A percentile compares a stretch with the other conserved stretches of the same genome.
These are phyloP conservation scores for Tubosaeta brunneosetosa DNA, from an alignment of 768 basidiomycete genomes.

Conservation along the genomic window DNA sequence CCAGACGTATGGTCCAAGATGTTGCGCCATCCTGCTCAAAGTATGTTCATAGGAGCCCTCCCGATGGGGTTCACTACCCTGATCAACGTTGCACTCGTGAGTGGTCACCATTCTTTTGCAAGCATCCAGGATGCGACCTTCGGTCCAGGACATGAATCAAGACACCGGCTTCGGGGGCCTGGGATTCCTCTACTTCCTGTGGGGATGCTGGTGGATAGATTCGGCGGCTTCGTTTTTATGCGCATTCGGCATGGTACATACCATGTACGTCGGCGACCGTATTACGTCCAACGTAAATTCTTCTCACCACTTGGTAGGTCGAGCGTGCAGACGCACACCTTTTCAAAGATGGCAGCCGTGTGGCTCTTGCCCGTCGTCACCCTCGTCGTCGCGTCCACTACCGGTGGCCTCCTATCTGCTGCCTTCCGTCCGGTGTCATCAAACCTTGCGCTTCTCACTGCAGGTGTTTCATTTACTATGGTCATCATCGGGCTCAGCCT, in stretches of 20 bases:
- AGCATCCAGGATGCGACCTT: not conserved
- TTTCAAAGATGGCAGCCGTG: conserved; percentile 38
- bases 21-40: conserved; percentile 43
- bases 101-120: conserved; percentile 3
- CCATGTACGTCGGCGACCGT: conserved; percentile 33
- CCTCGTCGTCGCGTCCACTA: conserved; percentile 49
- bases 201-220: conserved; percentile 53
- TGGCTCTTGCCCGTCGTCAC: conserved; percentile 53
- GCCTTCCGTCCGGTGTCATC: conserved; percentile 35
- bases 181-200: conserved; percentile 37
- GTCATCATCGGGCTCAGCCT: conserved; percentile 43
- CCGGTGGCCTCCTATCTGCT: conserved; percentile 42
- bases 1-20: conserved; percentile 42
- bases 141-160: conserved; percentile 29
- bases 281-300: not conserved
- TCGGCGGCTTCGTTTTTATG: conserved; percentile 36
- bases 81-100: conserved; percentile 37
- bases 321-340: conserved; percentile 37
- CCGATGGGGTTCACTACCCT: conserved; percentile 45
- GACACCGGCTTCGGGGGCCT: conserved; percentile 34
- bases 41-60: conserved; percentile 40
- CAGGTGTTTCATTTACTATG: conserved; percentile 41
- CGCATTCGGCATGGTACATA: conserved; percentile 47
- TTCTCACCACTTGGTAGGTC: conserved; percentile 35
- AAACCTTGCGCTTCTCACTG: conserved; percentile 38